Percentiles rank a stretch among this genome's conserved stretches.
These are phyloP conservation scores for Gossypium lobatum DNA, from an alignment of 441 rosid species.

Conservation along the genomic window DNA sequence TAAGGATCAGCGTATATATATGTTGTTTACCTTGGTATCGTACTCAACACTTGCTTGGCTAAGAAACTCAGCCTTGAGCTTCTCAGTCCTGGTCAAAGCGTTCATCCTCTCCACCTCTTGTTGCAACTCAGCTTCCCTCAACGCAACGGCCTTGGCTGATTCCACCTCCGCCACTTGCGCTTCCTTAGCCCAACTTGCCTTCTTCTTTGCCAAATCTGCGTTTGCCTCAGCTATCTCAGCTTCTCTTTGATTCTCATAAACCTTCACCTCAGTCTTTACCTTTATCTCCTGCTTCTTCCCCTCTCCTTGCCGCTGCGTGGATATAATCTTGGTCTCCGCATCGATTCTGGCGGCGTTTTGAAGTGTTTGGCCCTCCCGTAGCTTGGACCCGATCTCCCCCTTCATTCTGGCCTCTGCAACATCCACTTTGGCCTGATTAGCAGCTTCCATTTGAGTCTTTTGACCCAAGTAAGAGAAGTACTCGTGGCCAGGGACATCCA, in stretches of 20 bases:
- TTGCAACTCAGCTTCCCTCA: slow-evolving; percentile 63
- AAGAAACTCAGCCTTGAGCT: slow-evolving; percentile 58
- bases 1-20: background rate
- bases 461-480: slow-evolving; percentile 70
- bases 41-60: slow-evolving; percentile 67
- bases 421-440: slow-evolving; percentile 58
- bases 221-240: slow-evolving; percentile 61
- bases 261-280: slow-evolving; percentile 50
- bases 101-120: slow-evolving; percentile 55
- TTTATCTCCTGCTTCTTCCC: slow-evolving; percentile 55
- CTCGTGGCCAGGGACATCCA: slow-evolving; percentile 68
- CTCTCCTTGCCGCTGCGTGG: slow-evolving; percentile 46
- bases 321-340: slow-evolving; percentile 50
- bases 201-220: slow-evolving; percentile 53
- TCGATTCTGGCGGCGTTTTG: slow-evolving; percentile 66
- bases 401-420: slow-evolving; percentile 58
- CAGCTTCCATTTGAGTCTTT: slow-evolving; percentile 71
- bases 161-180: slow-evolving; percentile 62
- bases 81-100: slow-evolving; percentile 51
- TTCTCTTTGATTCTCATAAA: slow-evolving; percentile 52
- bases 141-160: slow-evolving; percentile 46
- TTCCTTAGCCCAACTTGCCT: slow-evolving; percentile 47
- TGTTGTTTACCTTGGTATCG: slow-evolving; percentile 41
- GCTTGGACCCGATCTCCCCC: slow-evolving; percentile 52
- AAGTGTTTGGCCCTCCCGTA: slow-evolving; percentile 37